Evolutionary conservation across 768 basidiomycete species (phyloP), one percentile per base, ranked within the genome.

Genomic region (Tulasnella sp.): DNA sequence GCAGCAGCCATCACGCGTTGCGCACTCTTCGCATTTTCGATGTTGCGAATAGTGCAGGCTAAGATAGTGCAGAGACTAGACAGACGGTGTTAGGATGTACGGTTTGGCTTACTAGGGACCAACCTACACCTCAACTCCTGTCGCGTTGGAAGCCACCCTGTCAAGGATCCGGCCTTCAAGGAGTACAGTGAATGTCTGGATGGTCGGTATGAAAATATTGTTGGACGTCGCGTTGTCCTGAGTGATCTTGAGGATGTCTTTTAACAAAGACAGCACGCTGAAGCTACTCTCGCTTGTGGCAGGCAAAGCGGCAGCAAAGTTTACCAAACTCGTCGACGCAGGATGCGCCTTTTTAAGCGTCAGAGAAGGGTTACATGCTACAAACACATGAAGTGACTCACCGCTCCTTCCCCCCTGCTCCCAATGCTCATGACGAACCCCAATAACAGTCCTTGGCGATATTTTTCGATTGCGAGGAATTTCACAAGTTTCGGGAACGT

Each of bases 351-450:
- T 52, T 63, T 49, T 62, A 45, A 60, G 63, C 44, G 53, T 63
- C 50, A 25, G 61, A 42, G 3, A 53, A 27, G 21, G 64, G 49
- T 31, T 61, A 44, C 49, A 42, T 62, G 49, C 63, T 70, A 25
- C 68, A 53, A 19, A 45, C 27, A 41, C 24, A 43, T 58, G 62
- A 31, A 34, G 52, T 17, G 48, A 72, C 86, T 71, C 67, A 94
- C 93, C 4, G 84, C 89, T 66, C 84, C 87, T 61, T 87, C 83
- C 8, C 90, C 90, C 70, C 82, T 85, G 68, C 87, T 88, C 34
- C 84, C 86, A 38, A 91, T 74, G 66, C 88, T 92, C 56, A 87
- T 73, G 11, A 92, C 76, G 5, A 94, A 68, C 11, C 91, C 91
- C 9, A 74, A 72, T 45, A 94, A 73, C 51, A 94, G 67, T 25